Percentiles rank a stretch among this genome's conserved stretches.
phyloP scores from a whole-genome alignment of 176 grass and related monocot genomes.

The Raddia distichophylla region DNA sequence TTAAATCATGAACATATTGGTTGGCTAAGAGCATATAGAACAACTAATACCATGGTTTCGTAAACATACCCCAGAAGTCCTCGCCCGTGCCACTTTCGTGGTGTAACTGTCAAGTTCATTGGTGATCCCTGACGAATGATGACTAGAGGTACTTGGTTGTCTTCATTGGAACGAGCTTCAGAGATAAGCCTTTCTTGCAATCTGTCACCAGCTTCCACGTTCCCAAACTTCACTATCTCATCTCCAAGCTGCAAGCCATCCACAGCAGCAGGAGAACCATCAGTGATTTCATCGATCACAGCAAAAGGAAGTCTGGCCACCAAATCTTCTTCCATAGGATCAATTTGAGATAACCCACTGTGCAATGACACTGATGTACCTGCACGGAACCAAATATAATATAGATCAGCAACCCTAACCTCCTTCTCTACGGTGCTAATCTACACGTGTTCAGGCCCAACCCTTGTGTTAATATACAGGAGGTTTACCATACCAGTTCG shows the following conservation, averaged over 20 bases:
- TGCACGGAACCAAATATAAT: slow-evolving; percentile 39
- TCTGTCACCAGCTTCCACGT: slow-evolving; percentile 67
- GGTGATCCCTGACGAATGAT: slow-evolving; percentile 64
- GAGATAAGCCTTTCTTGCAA: slow-evolving; percentile 75
- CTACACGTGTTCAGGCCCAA: background rate
- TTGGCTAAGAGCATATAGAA: background rate
- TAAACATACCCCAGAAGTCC: slow-evolving; percentile 82
- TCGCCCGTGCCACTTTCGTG: slow-evolving; percentile 82
- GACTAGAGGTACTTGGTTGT: slow-evolving; percentile 54
- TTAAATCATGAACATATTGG: background rate
- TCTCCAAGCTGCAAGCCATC: slow-evolving; percentile 86
- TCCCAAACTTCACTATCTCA: slow-evolving; percentile 92
- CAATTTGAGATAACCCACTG: slow-evolving; percentile 52
- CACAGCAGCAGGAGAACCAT: slow-evolving; percentile 73
- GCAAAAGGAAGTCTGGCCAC: slow-evolving; percentile 76
- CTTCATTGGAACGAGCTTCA: slow-evolving; percentile 71
- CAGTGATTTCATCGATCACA: slow-evolving; percentile 84
- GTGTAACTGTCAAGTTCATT: slow-evolving; percentile 72
- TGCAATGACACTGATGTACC: slow-evolving; percentile 37
- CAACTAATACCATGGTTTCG: background rate
- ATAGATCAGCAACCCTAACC: slow-evolving; percentile 22
- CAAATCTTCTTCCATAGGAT: slow-evolving; percentile 63
- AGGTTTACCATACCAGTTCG: background rate
- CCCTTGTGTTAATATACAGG: background rate
- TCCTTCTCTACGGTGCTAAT: background rate